phyloP scores from a whole-genome alignment of 371 early-diverging fungal species.

The Saksenaea oblongispora region DNA sequence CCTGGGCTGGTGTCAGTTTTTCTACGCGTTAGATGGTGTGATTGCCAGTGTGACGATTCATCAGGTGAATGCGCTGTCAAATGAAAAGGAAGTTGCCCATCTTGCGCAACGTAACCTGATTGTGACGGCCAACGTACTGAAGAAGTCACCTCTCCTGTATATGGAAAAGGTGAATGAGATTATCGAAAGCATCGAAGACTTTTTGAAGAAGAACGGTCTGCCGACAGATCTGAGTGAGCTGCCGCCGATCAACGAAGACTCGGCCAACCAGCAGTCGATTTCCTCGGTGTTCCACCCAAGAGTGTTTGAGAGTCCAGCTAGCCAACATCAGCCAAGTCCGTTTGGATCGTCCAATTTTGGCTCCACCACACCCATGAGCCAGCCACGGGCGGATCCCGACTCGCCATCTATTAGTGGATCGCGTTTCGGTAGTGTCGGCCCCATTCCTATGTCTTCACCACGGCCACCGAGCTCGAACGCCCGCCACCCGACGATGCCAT shows the following conservation, averaged over 20 bases:
- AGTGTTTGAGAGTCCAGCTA: conserved; percentile 15
- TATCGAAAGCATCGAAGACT: conserved; percentile 39
- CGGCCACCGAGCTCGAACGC: conserved; percentile 3
- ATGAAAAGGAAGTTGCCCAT: conserved; percentile 35
- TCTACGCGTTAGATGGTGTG: conserved; percentile 47
- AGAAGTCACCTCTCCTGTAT: conserved; percentile 48
- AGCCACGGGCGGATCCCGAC: not conserved
- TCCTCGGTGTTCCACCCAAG: conserved; percentile 39
- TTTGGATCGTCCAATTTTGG: not conserved
- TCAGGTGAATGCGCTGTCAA: conserved; percentile 46
- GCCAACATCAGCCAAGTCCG: not conserved
- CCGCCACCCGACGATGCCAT: conserved; percentile 12
- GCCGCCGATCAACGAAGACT: conserved; percentile 38
- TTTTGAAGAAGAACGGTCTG: conserved; percentile 30
- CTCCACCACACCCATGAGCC: conserved; percentile 4
- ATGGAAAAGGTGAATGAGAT: conserved; percentile 53
- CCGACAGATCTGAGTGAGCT: conserved; percentile 33
- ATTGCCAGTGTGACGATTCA: conserved; percentile 50
- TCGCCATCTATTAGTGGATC: conserved; percentile 4
- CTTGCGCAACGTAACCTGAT: conserved; percentile 49
- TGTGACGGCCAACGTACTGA: conserved; percentile 37
- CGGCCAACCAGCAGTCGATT: conserved; percentile 43
- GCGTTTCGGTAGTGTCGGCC: not conserved
- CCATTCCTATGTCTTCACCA: conserved; percentile 11
- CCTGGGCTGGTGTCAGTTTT: conserved; percentile 50